Evolutionary conservation across 2,329 filamentous ascomycete genomes (phyloP).

Genomic region (Myriangium duriaei): DNA sequence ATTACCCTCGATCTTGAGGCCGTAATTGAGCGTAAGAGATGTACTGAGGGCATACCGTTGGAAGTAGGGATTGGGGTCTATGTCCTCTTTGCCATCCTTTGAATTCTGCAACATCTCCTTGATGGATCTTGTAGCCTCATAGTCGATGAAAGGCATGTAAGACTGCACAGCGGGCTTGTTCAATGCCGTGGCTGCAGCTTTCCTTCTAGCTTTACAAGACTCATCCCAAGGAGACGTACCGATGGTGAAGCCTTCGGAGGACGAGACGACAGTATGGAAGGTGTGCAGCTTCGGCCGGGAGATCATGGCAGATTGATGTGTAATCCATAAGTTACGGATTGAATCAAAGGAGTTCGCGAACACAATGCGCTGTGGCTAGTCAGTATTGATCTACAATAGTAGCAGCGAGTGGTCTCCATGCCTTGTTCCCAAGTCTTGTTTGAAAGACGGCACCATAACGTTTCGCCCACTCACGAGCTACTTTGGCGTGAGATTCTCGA

Average conservation of each 20-base stretch:
- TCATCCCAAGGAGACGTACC: constrained; percentile 78
- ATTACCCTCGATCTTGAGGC: constrained; percentile 59
- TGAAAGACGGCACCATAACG: constrained; percentile 40
- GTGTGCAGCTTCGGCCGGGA: constrained; percentile 69
- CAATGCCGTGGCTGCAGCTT: constrained; percentile 65
- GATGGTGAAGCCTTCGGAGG: constrained; percentile 67
- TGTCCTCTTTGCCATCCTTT: constrained; percentile 46
- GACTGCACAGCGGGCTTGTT: constrained; percentile 64
- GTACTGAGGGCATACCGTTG: constrained; percentile 67
- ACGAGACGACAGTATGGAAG: constrained; percentile 67
- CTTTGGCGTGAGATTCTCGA: constrained; percentile 34
- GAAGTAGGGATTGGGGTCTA: constrained; percentile 63
- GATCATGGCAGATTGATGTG: constrained; percentile 64
- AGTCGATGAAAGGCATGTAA: constrained; percentile 72
- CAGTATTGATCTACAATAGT: not conserved
- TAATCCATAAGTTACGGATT: constrained; percentile 64
- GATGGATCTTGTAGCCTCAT: constrained; percentile 60
- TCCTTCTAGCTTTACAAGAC: constrained; percentile 62
- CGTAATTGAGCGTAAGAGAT: constrained; percentile 66
- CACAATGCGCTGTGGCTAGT: constrained; percentile 46
- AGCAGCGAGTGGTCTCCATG: constrained; percentile 23
- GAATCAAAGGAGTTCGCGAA: constrained; percentile 70
- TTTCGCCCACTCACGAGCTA: constrained; percentile 34
- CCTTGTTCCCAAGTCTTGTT: constrained; percentile 51
- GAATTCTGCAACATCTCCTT: constrained; percentile 57